Percentiles rank a stretch among this genome's conserved stretches.
These are phyloP conservation scores for Colletotrichum camelliae DNA, from an alignment of 2,329 filamentous ascomycete genomes.

Conservation along the genomic window DNA sequence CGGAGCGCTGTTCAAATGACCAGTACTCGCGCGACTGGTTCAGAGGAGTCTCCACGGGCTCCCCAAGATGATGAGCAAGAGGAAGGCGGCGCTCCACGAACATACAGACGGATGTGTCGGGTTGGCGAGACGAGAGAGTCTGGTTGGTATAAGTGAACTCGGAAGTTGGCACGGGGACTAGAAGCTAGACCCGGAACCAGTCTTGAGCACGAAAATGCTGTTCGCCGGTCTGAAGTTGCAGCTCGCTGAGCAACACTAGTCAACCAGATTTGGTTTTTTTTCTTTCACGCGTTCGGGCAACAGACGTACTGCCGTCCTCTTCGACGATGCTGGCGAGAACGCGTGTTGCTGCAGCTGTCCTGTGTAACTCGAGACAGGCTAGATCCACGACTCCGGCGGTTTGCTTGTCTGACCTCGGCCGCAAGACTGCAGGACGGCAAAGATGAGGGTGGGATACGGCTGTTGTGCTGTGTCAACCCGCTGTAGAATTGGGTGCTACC, in stretches of 20 bases:
- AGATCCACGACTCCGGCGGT: background rate
- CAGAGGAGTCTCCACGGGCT: constrained; percentile 39
- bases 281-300: background rate
- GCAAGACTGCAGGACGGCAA: constrained; percentile 1
- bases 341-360: constrained; percentile 1
- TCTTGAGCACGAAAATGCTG: background rate
- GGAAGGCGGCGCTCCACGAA: constrained; percentile 44
- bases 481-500: background rate
- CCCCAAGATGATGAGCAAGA: constrained; percentile 41
- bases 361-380: constrained; percentile 10
- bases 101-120: constrained; percentile 38
- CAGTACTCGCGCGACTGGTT: constrained; percentile 38
- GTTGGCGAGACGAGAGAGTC: background rate
- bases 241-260: background rate
- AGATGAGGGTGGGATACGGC: background rate
- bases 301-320: background rate
- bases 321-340: constrained; percentile 1
- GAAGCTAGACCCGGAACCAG: background rate
- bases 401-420: background rate
- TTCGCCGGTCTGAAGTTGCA: background rate
- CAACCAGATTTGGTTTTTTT: background rate
- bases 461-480: background rate
- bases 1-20: constrained; percentile 28
- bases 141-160: background rate
- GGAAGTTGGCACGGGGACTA: background rate